Conservation (phyloP, 2,329 filamentous ascomycete species). For the Cladosporium cucumerinum region DNA sequence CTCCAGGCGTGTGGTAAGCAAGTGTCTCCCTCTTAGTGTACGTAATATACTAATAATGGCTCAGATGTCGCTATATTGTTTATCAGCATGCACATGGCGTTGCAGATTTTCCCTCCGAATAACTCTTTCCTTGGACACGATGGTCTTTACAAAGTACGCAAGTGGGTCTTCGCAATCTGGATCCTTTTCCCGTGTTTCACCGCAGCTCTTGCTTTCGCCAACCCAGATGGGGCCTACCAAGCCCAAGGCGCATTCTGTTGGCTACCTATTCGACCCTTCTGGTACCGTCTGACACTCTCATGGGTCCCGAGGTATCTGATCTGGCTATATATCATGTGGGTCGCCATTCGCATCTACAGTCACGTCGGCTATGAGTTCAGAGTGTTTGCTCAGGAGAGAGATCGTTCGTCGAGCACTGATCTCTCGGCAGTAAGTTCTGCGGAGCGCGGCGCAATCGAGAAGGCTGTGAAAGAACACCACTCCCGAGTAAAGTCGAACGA, state of each 20-base stretch:
- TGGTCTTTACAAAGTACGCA: conserved; percentile 66
- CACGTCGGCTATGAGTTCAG: conserved; percentile 56
- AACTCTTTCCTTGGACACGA: conserved; percentile 47
- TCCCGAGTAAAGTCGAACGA: background rate
- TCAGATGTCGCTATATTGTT: conserved; percentile 66
- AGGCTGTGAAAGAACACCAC: background rate
- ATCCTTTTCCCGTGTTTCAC: conserved; percentile 57
- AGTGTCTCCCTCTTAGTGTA: background rate
- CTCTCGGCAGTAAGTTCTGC: conserved; percentile 6
- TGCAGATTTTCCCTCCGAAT: conserved; percentile 65
- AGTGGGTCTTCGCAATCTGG: conserved; percentile 57
- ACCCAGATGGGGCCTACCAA: conserved; percentile 53
- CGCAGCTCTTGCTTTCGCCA: conserved; percentile 62
- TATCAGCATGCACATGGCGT: conserved; percentile 68
- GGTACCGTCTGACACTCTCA: conserved; percentile 65
- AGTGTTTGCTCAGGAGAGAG: conserved; percentile 34
- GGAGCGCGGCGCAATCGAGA: conserved; percentile 6
- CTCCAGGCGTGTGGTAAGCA: conserved; percentile 28
- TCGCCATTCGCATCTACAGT: conserved; percentile 67
- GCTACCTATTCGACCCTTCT: conserved; percentile 62
- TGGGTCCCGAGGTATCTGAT: conserved; percentile 75
- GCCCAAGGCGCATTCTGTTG: conserved; percentile 68
- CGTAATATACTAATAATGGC: background rate
- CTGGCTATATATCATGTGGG: conserved; percentile 59
- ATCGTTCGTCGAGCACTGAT: conserved; percentile 17